These are phyloP conservation scores for Euptelea pleiosperma DNA, from an alignment of 164 flowering plant species.

Conservation along the genomic window DNA sequence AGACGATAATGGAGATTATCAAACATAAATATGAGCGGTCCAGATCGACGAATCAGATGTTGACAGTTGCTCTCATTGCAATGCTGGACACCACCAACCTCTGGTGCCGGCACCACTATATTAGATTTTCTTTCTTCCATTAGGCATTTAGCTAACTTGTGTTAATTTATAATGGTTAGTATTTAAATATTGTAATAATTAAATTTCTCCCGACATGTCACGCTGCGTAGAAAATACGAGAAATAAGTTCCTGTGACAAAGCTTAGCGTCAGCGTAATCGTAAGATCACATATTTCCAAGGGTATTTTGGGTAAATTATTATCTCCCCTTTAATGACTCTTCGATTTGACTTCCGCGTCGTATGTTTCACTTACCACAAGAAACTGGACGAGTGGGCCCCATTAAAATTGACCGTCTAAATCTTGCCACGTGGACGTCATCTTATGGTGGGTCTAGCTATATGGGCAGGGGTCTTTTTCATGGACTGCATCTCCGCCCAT, in stretches of 20 bases:
- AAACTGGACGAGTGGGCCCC: conserved; percentile 13
- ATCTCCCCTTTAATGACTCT: neutral
- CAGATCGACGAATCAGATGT: conserved; percentile 9
- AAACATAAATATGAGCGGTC: no score
- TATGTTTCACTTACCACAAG: conserved; percentile 11
- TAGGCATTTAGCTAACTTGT: no score
- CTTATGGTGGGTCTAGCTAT: conserved; percentile 19
- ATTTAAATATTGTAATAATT: neutral
- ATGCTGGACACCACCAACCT: conserved; percentile 4
- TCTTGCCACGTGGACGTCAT: conserved; percentile 18
- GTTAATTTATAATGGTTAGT: no score
- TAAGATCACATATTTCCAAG: no score
- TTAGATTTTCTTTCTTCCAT: no score
- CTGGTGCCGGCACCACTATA: neutral
- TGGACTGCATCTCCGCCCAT: conserved; percentile 19
- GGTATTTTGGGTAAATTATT: no score
- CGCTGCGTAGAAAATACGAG: no score
- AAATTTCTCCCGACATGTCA: conserved; percentile 10
- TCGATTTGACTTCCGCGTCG: conserved; percentile 15
- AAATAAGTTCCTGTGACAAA: conserved; percentile 8
- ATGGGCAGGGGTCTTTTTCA: conserved; percentile 6
- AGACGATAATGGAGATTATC: no score
- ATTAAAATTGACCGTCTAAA: neutral
- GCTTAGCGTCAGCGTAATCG: conserved; percentile 8
- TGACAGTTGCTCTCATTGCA: no score